Conservation (phyloP, 768 basidiomycete genomes). For the Phlebiopsis gigantea region DNA sequence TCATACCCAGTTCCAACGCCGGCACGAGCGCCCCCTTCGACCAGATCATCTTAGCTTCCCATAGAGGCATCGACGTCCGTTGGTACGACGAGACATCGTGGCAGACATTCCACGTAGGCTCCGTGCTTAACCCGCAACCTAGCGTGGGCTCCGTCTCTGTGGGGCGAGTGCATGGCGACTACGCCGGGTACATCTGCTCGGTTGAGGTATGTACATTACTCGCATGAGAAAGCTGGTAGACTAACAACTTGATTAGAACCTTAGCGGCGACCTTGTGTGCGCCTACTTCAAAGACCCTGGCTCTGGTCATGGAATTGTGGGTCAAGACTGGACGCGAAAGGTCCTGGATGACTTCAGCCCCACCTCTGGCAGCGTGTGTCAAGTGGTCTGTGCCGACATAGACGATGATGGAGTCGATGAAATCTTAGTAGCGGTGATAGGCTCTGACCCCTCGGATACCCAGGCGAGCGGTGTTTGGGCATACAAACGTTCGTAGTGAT, state of each 20-base stretch:
- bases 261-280: conserved; percentile 19
- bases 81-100: conserved; percentile 12
- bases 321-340: conserved; percentile 17
- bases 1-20: background rate
- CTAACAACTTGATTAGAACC: conserved; percentile 13
- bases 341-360: conserved; percentile 22
- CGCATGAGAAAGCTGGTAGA: too few species aligned
- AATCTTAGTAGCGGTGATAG: conserved; percentile 22
- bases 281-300: conserved; percentile 15
- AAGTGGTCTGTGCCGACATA: conserved; percentile 12
- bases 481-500: too few species aligned
- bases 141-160: conserved; percentile 17
- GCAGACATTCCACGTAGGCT: conserved; percentile 10
- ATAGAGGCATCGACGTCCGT: conserved; percentile 14
- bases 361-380: conserved; percentile 21
- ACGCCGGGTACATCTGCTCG: conserved; percentile 18
- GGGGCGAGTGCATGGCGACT: conserved; percentile 12
- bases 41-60: conserved; percentile 15
- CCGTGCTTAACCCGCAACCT: conserved; percentile 4
- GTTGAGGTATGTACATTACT: conserved; percentile 14
- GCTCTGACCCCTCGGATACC: background rate
- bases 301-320: conserved; percentile 9
- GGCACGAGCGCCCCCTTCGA: conserved; percentile 3
- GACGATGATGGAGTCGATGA: conserved; percentile 14
- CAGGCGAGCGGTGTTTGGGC: too few species aligned